Evolutionary conservation across 106 monocot species (phyloP).

Genomic region (Acanthochlamys bracteata): DNA sequence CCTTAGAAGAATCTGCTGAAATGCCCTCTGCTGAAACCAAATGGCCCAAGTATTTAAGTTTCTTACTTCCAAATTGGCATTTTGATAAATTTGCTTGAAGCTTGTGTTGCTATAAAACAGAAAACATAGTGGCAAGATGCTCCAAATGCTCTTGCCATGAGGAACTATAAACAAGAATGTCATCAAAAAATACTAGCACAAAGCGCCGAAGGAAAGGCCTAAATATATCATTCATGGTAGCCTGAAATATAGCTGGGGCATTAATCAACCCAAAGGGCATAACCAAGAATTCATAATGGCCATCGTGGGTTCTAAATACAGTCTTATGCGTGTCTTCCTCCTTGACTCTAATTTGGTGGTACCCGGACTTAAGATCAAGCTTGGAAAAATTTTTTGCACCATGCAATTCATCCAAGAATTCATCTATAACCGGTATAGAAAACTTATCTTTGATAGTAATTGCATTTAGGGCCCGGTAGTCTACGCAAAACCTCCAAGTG

Average conservation of each 20-base stretch:
- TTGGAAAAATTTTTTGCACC: not conserved
- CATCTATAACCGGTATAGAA: too few species aligned
- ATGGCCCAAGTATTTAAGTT: conserved; percentile 9
- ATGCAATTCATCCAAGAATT: too few species aligned
- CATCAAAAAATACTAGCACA: not conserved
- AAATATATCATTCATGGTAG: not conserved
- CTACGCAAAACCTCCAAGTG: too few species aligned
- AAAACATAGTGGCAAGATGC: not conserved
- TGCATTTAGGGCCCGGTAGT: too few species aligned
- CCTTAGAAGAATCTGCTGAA: conserved; percentile 3
- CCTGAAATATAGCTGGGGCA: not conserved
- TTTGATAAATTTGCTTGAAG: not conserved
- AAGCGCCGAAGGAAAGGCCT: not conserved
- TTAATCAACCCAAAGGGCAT: not conserved
- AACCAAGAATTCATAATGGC: not conserved
- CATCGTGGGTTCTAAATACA: not conserved
- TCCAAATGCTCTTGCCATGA: not conserved
- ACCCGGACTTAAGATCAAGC: not conserved
- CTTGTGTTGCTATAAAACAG: not conserved
- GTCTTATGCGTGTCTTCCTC: not conserved
- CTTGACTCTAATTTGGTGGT: not conserved
- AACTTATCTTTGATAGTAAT: too few species aligned
- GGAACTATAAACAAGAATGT: conserved; percentile 1
- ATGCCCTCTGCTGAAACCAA: not conserved
- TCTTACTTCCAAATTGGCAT: not conserved